Conservation (phyloP, 305 asterid genomes). For the Withania somnifera region DNA sequence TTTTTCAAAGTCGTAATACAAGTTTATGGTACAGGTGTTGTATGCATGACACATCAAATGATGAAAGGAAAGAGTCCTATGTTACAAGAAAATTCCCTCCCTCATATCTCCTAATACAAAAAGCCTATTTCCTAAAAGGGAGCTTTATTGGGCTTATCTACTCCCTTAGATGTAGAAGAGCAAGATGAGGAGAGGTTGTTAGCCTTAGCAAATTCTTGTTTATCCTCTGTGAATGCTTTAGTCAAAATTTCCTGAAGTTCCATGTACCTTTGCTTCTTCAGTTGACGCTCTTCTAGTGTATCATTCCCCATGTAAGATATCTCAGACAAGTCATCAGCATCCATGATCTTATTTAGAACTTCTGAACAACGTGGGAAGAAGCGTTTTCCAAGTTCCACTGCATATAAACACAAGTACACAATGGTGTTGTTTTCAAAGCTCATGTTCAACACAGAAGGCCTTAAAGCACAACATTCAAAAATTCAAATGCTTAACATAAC, state of each 20-base stretch:
- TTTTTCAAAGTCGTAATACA: background rate
- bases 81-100: background rate
- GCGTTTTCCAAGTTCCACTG: slow-evolving; percentile 96
- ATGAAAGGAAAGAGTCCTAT: background rate
- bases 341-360: slow-evolving; percentile 75
- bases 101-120: background rate
- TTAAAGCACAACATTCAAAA: background rate
- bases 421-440: background rate
- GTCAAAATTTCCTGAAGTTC: slow-evolving; percentile 63
- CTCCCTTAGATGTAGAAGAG: slow-evolving; percentile 39
- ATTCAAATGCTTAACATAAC: background rate
- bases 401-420: background rate
- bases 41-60: background rate
- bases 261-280: slow-evolving; percentile 55
- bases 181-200: slow-evolving; percentile 45
- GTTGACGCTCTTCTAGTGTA: slow-evolving; percentile 39
- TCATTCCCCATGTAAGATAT: slow-evolving; percentile 48
- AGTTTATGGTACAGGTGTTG: background rate
- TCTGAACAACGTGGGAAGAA: slow-evolving; percentile 90
- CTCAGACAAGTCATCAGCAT: slow-evolving; percentile 60
- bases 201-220: slow-evolving; percentile 53
- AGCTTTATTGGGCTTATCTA: slow-evolving; percentile 30
- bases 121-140: slow-evolving; percentile 22
- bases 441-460: background rate
- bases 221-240: slow-evolving; percentile 70